These are phyloP conservation scores for Aschersonia sp. DNA, from an alignment of 2,329 filamentous ascomycete genomes.

Conservation along the genomic window DNA sequence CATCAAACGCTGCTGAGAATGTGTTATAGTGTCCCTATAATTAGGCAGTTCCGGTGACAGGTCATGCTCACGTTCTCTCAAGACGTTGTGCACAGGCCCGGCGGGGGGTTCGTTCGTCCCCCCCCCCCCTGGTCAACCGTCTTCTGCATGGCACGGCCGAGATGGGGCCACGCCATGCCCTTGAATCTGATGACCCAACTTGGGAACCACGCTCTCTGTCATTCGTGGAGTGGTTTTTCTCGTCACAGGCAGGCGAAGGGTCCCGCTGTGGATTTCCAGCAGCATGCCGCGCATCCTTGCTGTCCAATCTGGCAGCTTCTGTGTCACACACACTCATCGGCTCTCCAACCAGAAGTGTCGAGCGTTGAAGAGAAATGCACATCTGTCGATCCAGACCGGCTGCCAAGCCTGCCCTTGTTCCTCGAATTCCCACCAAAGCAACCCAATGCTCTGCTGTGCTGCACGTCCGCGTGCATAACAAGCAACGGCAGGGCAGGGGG, in stretches of 20 bases:
- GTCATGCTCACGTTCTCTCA: background rate
- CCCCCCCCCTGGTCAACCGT: too few relatives aligned
- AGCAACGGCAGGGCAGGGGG: too few relatives aligned
- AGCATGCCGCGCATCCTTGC: background rate
- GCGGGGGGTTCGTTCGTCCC: too few relatives aligned
- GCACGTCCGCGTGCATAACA: background rate
- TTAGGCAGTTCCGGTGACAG: background rate
- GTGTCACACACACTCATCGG: background rate
- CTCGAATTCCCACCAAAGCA: too few relatives aligned
- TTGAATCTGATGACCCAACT: background rate
- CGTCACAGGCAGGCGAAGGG: background rate
- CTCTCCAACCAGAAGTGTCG: background rate
- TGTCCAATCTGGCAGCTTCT: background rate
- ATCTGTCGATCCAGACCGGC: background rate
- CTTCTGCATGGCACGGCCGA: background rate
- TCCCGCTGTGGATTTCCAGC: background rate
- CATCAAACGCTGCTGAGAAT: background rate
- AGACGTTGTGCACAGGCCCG: background rate
- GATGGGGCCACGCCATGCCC: background rate
- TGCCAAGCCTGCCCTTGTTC: background rate
- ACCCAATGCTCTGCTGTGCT: background rate
- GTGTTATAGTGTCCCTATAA: background rate
- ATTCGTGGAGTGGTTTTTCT: slow-evolving; percentile 2
- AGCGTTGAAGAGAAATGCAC: background rate
- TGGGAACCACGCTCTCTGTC: slow-evolving; percentile 1